Base-by-base conservation (phyloP, 2,329 filamentous ascomycete species). In the Botrytis byssoidea region DNA sequence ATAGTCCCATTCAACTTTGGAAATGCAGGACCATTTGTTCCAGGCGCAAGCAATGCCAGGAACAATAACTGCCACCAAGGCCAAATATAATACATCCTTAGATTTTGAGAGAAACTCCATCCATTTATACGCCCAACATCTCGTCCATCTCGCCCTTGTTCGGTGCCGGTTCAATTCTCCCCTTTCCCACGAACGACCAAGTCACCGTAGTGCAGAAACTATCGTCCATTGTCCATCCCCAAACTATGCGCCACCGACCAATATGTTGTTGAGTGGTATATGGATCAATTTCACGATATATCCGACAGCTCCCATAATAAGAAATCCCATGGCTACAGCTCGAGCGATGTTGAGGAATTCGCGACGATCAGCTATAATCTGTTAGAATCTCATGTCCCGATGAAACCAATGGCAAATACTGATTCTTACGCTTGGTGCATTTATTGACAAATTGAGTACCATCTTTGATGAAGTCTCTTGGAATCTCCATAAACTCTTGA, bases 401-500 rank as follows among this genome's bases (percentile, higher is more conserved):
- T 32, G 12, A 25, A 18, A 20, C 4, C 22, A 25, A 55, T 7
- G 37, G 46, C 10, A 6, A 22, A 57, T 16, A n/a, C 18, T n/a
- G 20, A 12, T n/a, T 55, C 82, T 71, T 81, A 84, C 83, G 83
- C 78, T 84, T 85, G 70, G 83, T 84, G 81, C 83, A 85, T 76
- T 82, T 79, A 75, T 83, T 83, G 72, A 85, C 79, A 79, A 85
- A 85, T 73, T 83, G 81, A 40, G 81, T 82, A 71, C 83, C 83
- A 44, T 84, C 83, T 72, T 79, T 81, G 68, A 86, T 77, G 78
- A 87, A 87, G 76, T 86, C 84, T 75, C 82, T 82, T 42, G 85
- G 85, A 80, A 86, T 85, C 74, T 89, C 88, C 77, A 87, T 83
- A 77, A 89, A 82, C 77, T 89, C 87, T 81, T 88, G 86, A 77